Conservation (phyloP, 306 rosid genomes). For the Ormosia semicastrata region DNA sequence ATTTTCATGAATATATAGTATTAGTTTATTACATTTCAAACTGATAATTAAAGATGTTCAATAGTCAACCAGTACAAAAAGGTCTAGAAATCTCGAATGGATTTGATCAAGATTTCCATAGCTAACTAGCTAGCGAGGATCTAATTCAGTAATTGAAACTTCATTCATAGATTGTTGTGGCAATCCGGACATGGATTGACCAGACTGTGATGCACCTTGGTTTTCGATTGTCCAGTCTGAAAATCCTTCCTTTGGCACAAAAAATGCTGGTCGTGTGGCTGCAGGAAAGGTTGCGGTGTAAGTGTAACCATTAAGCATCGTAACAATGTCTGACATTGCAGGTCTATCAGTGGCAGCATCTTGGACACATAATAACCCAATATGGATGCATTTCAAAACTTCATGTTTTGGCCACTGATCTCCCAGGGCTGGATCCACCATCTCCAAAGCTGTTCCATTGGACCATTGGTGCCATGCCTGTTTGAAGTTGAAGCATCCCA, state of each 20-base stretch:
- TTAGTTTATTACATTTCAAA: neutral
- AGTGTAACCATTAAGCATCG: conserved; percentile 30
- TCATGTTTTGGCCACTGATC: conserved; percentile 32
- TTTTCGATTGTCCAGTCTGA: neutral
- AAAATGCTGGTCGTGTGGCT: conserved; percentile 30
- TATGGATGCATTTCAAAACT: conserved; percentile 33
- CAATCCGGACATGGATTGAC: neutral
- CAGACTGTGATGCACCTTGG: neutral
- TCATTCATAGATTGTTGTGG: neutral
- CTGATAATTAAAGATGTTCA: neutral
- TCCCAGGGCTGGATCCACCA: conserved; percentile 25
- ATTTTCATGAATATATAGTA: neutral
- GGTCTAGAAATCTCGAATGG: neutral
- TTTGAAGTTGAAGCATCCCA: neutral
- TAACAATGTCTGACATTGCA: conserved; percentile 28
- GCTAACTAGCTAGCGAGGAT: conserved; percentile 15
- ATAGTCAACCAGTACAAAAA: neutral
- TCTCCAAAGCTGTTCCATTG: conserved; percentile 25
- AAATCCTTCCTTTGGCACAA: neutral
- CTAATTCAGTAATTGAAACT: conserved; percentile 28
- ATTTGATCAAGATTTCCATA: neutral
- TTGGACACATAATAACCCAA: conserved; percentile 38
- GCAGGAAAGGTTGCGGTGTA: neutral
- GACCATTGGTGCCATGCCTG: conserved; percentile 39
- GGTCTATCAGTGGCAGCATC: conserved; percentile 39